phyloP scores from a whole-genome alignment of 163 green algal genomes.

The Chlorella variabilis region DNA sequence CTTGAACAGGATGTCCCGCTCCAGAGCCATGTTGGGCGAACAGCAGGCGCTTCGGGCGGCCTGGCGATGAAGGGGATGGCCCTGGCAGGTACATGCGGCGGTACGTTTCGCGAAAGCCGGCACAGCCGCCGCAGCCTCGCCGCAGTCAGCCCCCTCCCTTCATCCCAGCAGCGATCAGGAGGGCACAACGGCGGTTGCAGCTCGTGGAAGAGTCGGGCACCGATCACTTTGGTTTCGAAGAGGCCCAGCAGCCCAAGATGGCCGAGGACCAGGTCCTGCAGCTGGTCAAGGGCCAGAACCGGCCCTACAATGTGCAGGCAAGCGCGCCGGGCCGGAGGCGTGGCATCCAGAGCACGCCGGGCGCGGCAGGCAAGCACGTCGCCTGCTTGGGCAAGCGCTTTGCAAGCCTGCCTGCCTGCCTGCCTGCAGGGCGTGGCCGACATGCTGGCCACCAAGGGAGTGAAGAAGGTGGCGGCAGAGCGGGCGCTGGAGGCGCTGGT shows the following conservation, averaged over 20 bases:
- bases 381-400: too few species aligned
- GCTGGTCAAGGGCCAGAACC: conserved; percentile 44
- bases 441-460: conserved; percentile 72
- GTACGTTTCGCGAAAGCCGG: too few species aligned
- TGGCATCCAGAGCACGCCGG: too few species aligned
- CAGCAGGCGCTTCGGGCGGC: too few species aligned
- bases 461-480: conserved; percentile 85
- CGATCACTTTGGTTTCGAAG: neutral
- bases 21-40: neutral
- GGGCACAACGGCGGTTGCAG: too few species aligned
- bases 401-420: neutral
- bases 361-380: neutral
- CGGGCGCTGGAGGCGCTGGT: conserved; percentile 75
- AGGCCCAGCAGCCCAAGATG: conserved; percentile 10
- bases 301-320: conserved; percentile 56
- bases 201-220: too few species aligned
- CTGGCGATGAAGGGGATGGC: too few species aligned
- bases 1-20: conserved; percentile 41
- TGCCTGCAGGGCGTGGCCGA: conserved; percentile 69
- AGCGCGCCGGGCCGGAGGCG: neutral
- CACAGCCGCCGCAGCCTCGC: too few species aligned
- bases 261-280: conserved; percentile 38
- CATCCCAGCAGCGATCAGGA: too few species aligned
- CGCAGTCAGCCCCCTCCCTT: too few species aligned
- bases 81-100: too few species aligned